A percentile compares a stretch with the other conserved stretches of the same genome.
Conservation (phyloP, 768 basidiomycete genomes). For the Lentinula boryana region DNA sequence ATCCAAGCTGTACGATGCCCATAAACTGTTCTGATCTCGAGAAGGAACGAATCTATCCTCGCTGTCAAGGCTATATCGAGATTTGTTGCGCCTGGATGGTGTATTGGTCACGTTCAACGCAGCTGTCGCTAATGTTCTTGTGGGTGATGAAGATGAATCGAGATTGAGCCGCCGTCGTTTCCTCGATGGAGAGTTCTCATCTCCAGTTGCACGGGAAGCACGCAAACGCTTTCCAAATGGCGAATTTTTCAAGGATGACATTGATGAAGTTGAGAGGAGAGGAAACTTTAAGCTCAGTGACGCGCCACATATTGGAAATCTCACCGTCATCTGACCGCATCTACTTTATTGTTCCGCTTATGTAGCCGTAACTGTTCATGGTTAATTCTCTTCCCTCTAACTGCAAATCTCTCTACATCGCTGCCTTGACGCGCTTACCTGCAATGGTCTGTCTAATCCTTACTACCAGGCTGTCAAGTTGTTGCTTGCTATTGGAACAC, state of each 20-base stretch:
- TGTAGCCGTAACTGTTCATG: no score
- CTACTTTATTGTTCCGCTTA: no score
- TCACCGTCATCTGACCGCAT: not conserved
- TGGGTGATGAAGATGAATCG: conserved; percentile 24
- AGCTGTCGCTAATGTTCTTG: conserved; percentile 41
- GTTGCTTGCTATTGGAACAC: no score
- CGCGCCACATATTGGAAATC: not conserved
- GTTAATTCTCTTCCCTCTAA: no score
- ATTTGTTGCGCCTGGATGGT: conserved; percentile 5
- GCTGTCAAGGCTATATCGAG: conserved; percentile 34
- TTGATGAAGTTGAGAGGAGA: conserved; percentile 16
- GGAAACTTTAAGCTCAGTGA: not conserved
- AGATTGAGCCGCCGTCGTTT: conserved; percentile 45
- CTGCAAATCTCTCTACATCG: no score
- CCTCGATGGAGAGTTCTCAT: conserved; percentile 48
- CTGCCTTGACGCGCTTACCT: no score
- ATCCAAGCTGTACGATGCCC: conserved; percentile 57
- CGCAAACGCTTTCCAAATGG: conserved; percentile 78
- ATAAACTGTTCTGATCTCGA: conserved; percentile 52
- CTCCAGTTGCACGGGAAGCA: conserved; percentile 55
- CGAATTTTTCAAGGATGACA: conserved; percentile 80
- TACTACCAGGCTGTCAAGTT: no score
- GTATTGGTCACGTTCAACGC: conserved; percentile 28
- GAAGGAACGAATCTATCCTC: conserved; percentile 63
- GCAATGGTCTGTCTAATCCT: no score